Conservation (phyloP, 768 basidiomycete species). For the Termitomyces titanicus region DNA sequence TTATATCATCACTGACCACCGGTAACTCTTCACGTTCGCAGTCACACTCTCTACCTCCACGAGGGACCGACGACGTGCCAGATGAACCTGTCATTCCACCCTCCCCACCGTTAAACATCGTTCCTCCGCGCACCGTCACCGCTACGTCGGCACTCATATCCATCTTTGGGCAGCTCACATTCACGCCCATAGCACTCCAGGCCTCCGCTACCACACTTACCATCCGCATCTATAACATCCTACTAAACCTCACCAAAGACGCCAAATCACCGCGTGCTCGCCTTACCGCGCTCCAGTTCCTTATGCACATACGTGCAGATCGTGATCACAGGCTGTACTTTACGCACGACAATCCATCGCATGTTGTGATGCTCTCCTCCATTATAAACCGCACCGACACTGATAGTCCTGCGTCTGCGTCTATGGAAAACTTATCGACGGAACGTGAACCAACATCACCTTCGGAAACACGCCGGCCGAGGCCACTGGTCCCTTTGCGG, state of each 20-base stretch:
- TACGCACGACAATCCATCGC: slow-evolving; percentile 54
- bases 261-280: slow-evolving; percentile 57
- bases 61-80: slow-evolving; percentile 31
- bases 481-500: slow-evolving; percentile 40
- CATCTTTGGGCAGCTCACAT: slow-evolving; percentile 67
- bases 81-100: slow-evolving; percentile 19
- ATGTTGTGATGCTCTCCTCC: slow-evolving; percentile 54
- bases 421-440: neutral
- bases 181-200: slow-evolving; percentile 57
- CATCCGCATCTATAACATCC: slow-evolving; percentile 45
- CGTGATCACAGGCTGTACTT: slow-evolving; percentile 85
- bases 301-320: slow-evolving; percentile 86
- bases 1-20: slow-evolving; percentile 58
- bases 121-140: slow-evolving; percentile 45
- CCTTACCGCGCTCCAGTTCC: slow-evolving; percentile 75
- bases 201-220: slow-evolving; percentile 48
- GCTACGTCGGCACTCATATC: slow-evolving; percentile 63
- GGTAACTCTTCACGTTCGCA: slow-evolving; percentile 55
- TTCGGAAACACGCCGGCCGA: slow-evolving; percentile 37
- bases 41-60: slow-evolving; percentile 51
- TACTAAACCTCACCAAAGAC: slow-evolving; percentile 44
- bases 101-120: slow-evolving; percentile 17
- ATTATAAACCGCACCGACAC: slow-evolving; percentile 54
- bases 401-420: neutral
- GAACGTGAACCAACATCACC: slow-evolving; percentile 14